Evolutionary conservation across 306 rosid genomes (phyloP), one percentile per base, ranked within the genome.

Genomic region (Acacia crassicarpa): DNA sequence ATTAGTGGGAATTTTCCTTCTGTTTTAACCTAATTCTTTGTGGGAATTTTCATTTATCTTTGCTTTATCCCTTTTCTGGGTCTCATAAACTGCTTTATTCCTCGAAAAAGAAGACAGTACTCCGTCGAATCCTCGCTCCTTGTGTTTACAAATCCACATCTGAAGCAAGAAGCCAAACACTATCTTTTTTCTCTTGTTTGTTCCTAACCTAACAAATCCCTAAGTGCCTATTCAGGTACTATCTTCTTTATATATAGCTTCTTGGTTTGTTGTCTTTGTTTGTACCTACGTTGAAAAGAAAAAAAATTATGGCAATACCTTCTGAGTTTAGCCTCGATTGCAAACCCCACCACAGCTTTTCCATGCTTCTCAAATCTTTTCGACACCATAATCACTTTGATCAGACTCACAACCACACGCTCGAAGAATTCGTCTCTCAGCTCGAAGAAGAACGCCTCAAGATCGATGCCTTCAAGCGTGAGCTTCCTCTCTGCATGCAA

Each of bases 401-500:
- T 59, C 96, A 92, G 13, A 70, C 67, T 19, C 80, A 86, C 2
- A 58, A 22, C 44, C 89, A 82, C 81, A 91, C 94, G 80, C 93
- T 96, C 17, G 92, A 93, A 87, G 98, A 93, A 1, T 88, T 87
- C 85, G 87, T 96, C 40, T 91, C 94, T 82, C 90, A 90, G 41
- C 91, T 96, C 1, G 97, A 96, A 84, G 98, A 87, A 78, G 99
- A 96, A 82, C 93, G 98, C 22, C 91, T 93, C 87, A 96, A 96
- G 87, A 93, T 96, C 44, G 98, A 96, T 56, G 98, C 95, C 66
- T 96, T 96, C 94, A 96, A 96, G 85, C 97, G 99, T 22, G 98
- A 96, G 77, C 97, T 96, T 76, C 99, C 99, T 81, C 98, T 96
- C 78, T 96, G 98, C 97, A 96, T 96, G 98, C 99, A 96, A 80